phyloP scores from a whole-genome alignment of 2,329 filamentous ascomycete species.

The Sarocladium kiliense region DNA sequence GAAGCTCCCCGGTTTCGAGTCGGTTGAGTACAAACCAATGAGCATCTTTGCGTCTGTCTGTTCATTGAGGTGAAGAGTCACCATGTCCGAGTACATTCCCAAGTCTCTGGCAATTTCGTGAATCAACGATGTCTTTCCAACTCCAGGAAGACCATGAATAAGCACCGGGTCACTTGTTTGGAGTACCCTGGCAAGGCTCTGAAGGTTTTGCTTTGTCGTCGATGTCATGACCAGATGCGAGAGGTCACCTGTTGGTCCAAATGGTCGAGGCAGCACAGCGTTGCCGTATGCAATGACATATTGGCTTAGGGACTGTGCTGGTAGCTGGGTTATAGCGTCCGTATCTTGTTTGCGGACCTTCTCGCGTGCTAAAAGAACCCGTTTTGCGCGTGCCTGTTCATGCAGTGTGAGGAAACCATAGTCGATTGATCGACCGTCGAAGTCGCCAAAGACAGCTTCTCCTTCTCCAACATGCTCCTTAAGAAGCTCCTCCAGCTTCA shows the following conservation, averaged over 20 bases:
- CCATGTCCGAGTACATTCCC: conserved; percentile 74
- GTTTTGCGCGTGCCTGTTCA: conserved; percentile 49
- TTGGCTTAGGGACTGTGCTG: conserved; percentile 45
- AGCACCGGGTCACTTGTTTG: conserved; percentile 67
- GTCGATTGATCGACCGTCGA: conserved; percentile 73
- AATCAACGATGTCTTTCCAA: conserved; percentile 84
- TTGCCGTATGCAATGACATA: conserved; percentile 61
- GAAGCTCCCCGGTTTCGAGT: conserved; percentile 82
- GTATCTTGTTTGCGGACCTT: conserved; percentile 23
- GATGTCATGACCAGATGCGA: conserved; percentile 61
- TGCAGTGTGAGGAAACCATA: conserved; percentile 66
- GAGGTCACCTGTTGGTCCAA: conserved; percentile 38
- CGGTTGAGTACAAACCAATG: conserved; percentile 88
- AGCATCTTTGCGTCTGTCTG: conserved; percentile 98
- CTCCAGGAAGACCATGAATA: conserved; percentile 76
- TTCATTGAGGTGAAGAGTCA: conserved; percentile 94
- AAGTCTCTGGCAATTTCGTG: conserved; percentile 77
- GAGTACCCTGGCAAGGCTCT: conserved; percentile 61
- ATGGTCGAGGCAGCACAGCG: conserved; percentile 62
- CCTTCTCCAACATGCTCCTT: conserved; percentile 56
- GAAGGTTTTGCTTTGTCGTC: conserved; percentile 70
- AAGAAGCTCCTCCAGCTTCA: conserved; percentile 68
- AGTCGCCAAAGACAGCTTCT: conserved; percentile 59
- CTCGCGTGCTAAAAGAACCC: conserved; percentile 36
- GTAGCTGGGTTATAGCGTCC: neutral